phyloP scores from a whole-genome alignment of 1,284 basidiomycete species.

The Fomitopsis pinicola region DNA sequence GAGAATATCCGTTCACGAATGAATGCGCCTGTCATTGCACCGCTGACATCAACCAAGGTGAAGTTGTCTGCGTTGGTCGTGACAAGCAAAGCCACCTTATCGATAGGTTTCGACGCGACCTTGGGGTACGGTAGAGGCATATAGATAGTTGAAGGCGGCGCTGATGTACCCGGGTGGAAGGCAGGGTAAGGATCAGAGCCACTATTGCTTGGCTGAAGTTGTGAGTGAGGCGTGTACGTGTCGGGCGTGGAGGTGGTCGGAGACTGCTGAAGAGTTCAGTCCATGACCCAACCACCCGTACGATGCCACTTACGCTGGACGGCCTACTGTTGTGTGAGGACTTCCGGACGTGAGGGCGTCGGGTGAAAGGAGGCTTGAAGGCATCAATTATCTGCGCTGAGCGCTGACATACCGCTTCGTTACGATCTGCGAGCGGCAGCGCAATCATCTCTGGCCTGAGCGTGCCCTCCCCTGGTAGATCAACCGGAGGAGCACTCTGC shows the following conservation, averaged over 20 bases:
- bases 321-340: constrained; percentile 23
- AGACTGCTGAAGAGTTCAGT: constrained; percentile 30
- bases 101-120: constrained; percentile 24
- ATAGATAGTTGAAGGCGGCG: constrained; percentile 11
- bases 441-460: constrained; percentile 29
- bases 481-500: constrained; percentile 39
- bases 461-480: constrained; percentile 35
- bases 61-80: constrained; percentile 82
- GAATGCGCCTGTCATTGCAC: constrained; percentile 62
- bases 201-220: background rate
- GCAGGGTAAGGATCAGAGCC: background rate
- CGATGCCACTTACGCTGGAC: constrained; percentile 34
- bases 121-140: constrained; percentile 14
- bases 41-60: constrained; percentile 74
- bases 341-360: constrained; percentile 17
- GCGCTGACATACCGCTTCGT: constrained; percentile 18
- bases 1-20: constrained; percentile 84
- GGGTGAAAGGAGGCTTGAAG: constrained; percentile 19
- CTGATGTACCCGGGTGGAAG: background rate
- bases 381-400: constrained; percentile 18
- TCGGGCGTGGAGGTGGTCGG: constrained; percentile 38
- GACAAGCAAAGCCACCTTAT: constrained; percentile 64
- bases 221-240: constrained; percentile 17
- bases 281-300: constrained; percentile 1
- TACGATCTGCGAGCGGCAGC: constrained; percentile 23